These are phyloP conservation scores for Rhinocladiella mackenziei DNA, from an alignment of 2,329 filamentous ascomycete species.

Conservation along the genomic window DNA sequence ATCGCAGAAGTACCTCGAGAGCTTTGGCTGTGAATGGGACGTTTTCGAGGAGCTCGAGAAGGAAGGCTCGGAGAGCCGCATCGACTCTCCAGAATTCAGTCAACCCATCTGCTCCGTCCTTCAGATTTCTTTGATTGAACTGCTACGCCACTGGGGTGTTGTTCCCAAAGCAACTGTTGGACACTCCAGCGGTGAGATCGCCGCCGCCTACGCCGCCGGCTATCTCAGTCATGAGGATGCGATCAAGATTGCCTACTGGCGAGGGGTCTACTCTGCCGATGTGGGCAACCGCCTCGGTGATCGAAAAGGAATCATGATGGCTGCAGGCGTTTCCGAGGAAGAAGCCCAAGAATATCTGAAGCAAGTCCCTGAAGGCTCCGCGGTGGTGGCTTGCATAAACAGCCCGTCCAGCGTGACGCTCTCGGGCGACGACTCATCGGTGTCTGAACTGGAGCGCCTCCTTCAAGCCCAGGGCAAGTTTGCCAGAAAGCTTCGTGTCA, in stretches of 20 bases:
- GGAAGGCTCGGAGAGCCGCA: slow-evolving; percentile 11
- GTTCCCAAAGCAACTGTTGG: slow-evolving; percentile 30
- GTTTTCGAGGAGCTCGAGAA: slow-evolving; percentile 20
- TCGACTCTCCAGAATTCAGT: slow-evolving; percentile 31
- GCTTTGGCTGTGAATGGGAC: no score
- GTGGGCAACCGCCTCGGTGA: neutral
- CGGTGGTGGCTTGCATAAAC: slow-evolving; percentile 38
- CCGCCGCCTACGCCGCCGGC: slow-evolving; percentile 26
- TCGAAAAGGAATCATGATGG: slow-evolving; percentile 32
- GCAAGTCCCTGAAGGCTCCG: slow-evolving; percentile 28
- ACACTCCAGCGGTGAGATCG: slow-evolving; percentile 33
- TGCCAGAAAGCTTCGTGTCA: slow-evolving; percentile 30
- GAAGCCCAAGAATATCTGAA: slow-evolving; percentile 21
- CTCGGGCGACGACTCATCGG: slow-evolving; percentile 32
- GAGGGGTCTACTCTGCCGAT: no score
- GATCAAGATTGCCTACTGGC: slow-evolving; percentile 32
- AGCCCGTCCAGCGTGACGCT: slow-evolving; percentile 38
- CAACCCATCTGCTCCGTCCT: slow-evolving; percentile 36
- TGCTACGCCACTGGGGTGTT: slow-evolving; percentile 31
- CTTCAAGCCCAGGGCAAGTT: slow-evolving; percentile 26
- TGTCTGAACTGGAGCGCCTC: slow-evolving; percentile 25
- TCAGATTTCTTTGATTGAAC: slow-evolving; percentile 35
- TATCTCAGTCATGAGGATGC: slow-evolving; percentile 30
- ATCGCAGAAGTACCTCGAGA: no score
- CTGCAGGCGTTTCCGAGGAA: slow-evolving; percentile 28